A percentile compares a stretch with the other conserved stretches of the same genome.
Evolutionary conservation across 192 early-diverging fungal genomes (phyloP).

Genomic region (Coemansia sp.): DNA sequence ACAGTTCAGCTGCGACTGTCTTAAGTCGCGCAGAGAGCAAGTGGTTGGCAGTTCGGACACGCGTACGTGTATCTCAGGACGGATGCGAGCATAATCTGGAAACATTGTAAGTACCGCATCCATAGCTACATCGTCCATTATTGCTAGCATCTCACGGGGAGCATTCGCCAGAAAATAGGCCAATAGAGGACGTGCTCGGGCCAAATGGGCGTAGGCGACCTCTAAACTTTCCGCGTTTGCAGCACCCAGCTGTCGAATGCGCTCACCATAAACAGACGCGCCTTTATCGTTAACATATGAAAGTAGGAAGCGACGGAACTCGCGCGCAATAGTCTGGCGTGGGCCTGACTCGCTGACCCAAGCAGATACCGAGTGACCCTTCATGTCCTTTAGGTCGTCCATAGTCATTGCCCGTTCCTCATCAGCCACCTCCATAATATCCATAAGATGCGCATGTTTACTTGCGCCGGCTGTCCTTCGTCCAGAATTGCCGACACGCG

Average conservation of each 20-base stretch:
- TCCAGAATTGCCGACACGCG: slow-evolving; percentile 11
- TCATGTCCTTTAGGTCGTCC: slow-evolving; percentile 81
- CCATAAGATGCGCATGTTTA: slow-evolving; percentile 54
- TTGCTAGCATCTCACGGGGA: slow-evolving; percentile 81
- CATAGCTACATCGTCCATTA: slow-evolving; percentile 92
- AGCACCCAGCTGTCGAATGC: slow-evolving; percentile 85
- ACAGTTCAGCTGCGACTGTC: slow-evolving; percentile 89
- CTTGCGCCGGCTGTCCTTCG: slow-evolving; percentile 17
- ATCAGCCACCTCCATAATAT: slow-evolving; percentile 62
- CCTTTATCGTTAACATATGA: slow-evolving; percentile 83
- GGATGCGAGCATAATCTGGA: slow-evolving; percentile 88
- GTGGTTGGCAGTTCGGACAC: slow-evolving; percentile 84
- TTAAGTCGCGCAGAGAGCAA: slow-evolving; percentile 83
- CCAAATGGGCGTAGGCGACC: slow-evolving; percentile 81
- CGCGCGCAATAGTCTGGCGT: slow-evolving; percentile 75
- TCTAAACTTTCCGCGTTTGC: slow-evolving; percentile 85
- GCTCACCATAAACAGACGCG: slow-evolving; percentile 89
- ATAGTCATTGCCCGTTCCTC: slow-evolving; percentile 68
- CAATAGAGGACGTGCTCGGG: slow-evolving; percentile 73
- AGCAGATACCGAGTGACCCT: slow-evolving; percentile 75
- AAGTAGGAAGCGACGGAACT: slow-evolving; percentile 87
- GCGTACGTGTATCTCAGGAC: slow-evolving; percentile 91
- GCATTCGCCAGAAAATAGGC: slow-evolving; percentile 90
- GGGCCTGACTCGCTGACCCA: slow-evolving; percentile 86
- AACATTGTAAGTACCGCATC: slow-evolving; percentile 86